phyloP scores from a whole-genome alignment of 2,329 filamentous ascomycete species.

The Colletotrichum echinochloae region DNA sequence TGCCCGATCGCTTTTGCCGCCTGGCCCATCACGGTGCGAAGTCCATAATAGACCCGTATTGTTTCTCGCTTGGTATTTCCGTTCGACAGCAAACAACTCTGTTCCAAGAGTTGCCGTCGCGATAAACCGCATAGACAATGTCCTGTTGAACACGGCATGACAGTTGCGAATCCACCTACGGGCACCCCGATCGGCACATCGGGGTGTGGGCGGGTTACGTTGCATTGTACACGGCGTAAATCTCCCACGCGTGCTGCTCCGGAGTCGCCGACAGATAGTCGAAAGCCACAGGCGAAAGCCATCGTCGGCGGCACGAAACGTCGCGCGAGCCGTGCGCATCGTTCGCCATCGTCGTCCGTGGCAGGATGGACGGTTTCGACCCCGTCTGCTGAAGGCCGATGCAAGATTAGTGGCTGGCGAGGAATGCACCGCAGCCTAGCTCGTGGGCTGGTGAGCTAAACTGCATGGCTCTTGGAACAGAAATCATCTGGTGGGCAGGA shows the following conservation, averaged over 20 bases:
- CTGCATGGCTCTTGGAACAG: background rate
- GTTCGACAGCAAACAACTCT: background rate
- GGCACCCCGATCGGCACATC: background rate
- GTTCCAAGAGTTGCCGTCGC: background rate
- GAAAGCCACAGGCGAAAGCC: background rate
- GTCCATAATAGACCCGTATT: too few species aligned
- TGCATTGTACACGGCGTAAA: background rate
- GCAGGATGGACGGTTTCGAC: background rate
- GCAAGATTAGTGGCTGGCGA: background rate
- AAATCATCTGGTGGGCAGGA: conserved; percentile 63
- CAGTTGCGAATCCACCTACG: background rate
- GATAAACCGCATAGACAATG: background rate
- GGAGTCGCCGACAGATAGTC: background rate
- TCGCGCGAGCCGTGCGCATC: background rate
- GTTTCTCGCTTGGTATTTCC: background rate
- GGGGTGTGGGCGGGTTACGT: background rate
- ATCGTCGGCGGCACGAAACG: background rate
- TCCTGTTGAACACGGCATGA: background rate
- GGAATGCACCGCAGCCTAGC: background rate
- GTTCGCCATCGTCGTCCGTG: conserved; percentile 4
- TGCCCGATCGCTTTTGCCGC: background rate
- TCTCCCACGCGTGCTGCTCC: background rate
- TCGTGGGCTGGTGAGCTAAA: background rate
- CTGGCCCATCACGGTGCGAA: background rate
- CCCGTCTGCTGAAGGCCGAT: background rate